Evolutionary conservation across 441 rosid species (phyloP), one percentile per base, ranked within the genome.

Genomic region (Sinapis alba): DNA sequence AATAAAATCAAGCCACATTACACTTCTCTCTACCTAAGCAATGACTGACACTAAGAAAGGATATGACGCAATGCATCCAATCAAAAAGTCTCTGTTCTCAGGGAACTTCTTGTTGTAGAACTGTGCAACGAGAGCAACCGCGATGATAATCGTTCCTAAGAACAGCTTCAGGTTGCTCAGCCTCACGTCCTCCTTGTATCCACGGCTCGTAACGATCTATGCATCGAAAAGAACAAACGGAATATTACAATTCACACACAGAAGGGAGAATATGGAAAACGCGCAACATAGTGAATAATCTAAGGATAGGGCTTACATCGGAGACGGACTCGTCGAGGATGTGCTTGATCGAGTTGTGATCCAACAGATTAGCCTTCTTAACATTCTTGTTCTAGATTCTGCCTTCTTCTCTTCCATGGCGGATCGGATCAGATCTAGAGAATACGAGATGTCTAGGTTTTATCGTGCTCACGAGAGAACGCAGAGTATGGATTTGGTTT

Each of bases 61-160:
- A 95, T 95, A 95, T 93, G 85, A 93, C 47, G 18, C 85, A 68
- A 95, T 90, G 89, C 99, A 95, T 30, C 75, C 90, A 76, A 95
- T 89, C 86, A 93, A 81, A 77, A 91, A 93, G 65, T 91, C 86
- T 5, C 86, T 79, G 69, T 95, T 95, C 86, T 95, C 94, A 4
- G 98, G 97, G 80, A 95, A 95, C 79, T 95, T 95, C 87, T 93
- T 93, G 54, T 93, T 95, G 96, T 95, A 95, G 71, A 95, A 95
- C 84, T 95, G 99, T 58, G 98, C 97, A 73, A 91, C 72, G 43
- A 95, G 92, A 59, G 98, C 98, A 50, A 91, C 88, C 0, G 67
- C 75, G 61, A 95, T 91, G 30, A 90, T 85, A 6, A 90, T 71
- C 36, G 85, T 41, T 45, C 99, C 99, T 65, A 93, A 45, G 41